Conservation (phyloP, 1,139 yeast genomes). For the Candida albicans region DNA sequence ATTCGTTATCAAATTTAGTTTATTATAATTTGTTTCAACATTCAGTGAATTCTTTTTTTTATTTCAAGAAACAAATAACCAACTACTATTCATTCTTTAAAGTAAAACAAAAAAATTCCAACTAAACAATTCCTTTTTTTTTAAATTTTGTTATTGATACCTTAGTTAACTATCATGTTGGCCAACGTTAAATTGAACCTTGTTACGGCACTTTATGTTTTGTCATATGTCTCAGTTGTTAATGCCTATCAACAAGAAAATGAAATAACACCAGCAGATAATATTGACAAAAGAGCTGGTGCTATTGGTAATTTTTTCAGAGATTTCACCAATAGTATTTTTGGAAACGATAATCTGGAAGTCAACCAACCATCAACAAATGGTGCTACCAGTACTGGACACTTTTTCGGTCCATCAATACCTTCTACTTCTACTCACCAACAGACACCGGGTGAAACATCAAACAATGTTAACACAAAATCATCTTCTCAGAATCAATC, state of each 20-base stretch:
- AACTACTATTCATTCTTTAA: constrained; percentile 13
- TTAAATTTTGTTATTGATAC: neutral
- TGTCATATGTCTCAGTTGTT: constrained; percentile 8
- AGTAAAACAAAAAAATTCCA: neutral
- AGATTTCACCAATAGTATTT: constrained; percentile 5
- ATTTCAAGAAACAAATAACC: constrained; percentile 4
- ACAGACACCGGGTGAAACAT: too few relatives aligned
- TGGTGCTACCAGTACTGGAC: neutral
- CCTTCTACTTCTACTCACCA: too few relatives aligned
- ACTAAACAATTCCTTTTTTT: neutral
- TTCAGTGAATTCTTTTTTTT: too few relatives aligned
- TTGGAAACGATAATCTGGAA: constrained; percentile 4
- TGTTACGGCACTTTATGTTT: constrained; percentile 11
- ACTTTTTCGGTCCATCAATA: too few relatives aligned
- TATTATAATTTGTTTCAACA: too few relatives aligned
- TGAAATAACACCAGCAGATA: neutral
- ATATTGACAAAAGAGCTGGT: constrained; percentile 2
- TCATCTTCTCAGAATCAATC: neutral
- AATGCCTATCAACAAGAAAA: constrained; percentile 3
- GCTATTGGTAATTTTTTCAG: constrained; percentile 1
- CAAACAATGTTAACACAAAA: too few relatives aligned
- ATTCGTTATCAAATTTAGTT: too few relatives aligned
- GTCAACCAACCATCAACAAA: neutral
- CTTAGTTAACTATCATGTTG: constrained; percentile 6
- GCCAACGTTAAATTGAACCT: constrained; percentile 11